Conservation (phyloP, 2,329 filamentous ascomycete genomes). For the Orbilia oligospora region DNA sequence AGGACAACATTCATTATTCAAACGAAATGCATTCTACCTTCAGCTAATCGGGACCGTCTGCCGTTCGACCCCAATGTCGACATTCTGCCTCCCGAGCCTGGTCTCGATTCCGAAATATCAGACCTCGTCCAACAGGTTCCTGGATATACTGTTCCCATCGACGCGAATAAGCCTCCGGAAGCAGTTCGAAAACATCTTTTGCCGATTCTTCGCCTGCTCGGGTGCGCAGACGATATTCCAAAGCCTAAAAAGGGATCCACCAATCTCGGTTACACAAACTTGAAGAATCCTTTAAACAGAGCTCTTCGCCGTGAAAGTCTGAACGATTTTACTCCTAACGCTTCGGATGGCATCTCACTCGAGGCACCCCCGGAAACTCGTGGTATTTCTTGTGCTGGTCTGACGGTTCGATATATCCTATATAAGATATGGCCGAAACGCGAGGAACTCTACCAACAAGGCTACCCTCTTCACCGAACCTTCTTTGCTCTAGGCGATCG, state of each 20-base stretch:
- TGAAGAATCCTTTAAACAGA: slow-evolving; percentile 33
- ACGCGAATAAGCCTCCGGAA: not conserved
- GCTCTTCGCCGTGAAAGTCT: slow-evolving; percentile 44
- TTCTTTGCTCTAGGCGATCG: slow-evolving; percentile 18
- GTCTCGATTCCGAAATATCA: not conserved
- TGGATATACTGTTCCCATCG: not conserved
- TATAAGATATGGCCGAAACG: slow-evolving; percentile 50
- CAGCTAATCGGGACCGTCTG: slow-evolving; percentile 8
- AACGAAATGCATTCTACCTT: slow-evolving; percentile 36
- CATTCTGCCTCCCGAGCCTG: not conserved
- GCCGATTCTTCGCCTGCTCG: slow-evolving; percentile 53
- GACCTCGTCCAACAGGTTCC: not conserved
- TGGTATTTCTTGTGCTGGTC: slow-evolving; percentile 46
- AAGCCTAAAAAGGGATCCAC: slow-evolving; percentile 44
- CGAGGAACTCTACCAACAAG: slow-evolving; percentile 31
- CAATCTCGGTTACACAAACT: slow-evolving; percentile 52
- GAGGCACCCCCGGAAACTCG: slow-evolving; percentile 14
- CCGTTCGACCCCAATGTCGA: slow-evolving; percentile 15
- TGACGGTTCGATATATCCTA: slow-evolving; percentile 40
- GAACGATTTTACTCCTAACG: not conserved
- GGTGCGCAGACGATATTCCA: slow-evolving; percentile 54
- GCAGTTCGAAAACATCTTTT: slow-evolving; percentile 43
- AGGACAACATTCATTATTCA: slow-evolving; percentile 5
- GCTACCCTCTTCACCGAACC: slow-evolving; percentile 33
- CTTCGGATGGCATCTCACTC: not conserved